These are phyloP conservation scores for Fraxinus pennsylvanica DNA, from an alignment of 257 asterid genomes.

Conservation along the genomic window DNA sequence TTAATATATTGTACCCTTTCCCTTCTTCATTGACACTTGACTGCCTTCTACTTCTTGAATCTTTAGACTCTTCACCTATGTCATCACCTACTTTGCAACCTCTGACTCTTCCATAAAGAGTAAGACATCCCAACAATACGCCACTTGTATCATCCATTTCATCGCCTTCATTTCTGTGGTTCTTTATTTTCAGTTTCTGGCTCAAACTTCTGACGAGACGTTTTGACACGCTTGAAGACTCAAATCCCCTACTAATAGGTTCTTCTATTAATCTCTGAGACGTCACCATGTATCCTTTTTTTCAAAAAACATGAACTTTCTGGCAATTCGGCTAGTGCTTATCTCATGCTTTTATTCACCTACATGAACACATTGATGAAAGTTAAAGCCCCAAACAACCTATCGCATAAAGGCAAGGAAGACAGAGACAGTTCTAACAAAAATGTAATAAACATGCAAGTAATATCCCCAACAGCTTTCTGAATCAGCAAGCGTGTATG, in stretches of 20 bases:
- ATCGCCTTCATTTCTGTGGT: constrained; percentile 44
- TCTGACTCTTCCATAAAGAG: constrained; percentile 74
- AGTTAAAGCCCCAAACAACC: constrained; percentile 19
- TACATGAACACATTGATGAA: constrained; percentile 27
- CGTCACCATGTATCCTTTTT: constrained; percentile 39
- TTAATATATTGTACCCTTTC: constrained; percentile 39
- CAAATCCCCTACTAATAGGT: constrained; percentile 42
- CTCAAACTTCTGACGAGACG: constrained; percentile 75
- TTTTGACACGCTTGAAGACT: constrained; percentile 62
- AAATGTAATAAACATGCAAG: neutral
- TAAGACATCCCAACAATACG: constrained; percentile 71
- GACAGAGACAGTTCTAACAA: neutral
- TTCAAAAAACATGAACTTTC: constrained; percentile 25
- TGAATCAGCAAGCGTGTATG: neutral
- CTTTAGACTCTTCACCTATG: constrained; percentile 63
- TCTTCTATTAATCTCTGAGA: constrained; percentile 47
- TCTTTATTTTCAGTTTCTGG: constrained; percentile 70
- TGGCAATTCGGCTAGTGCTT: neutral
- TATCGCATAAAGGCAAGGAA: neutral
- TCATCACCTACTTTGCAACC: constrained; percentile 98
- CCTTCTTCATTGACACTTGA: constrained; percentile 72
- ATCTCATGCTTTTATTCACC: constrained; percentile 27
- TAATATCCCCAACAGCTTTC: neutral
- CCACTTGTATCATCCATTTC: constrained; percentile 58
- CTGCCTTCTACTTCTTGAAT: constrained; percentile 55